Conservation (phyloP, 768 basidiomycete genomes). For the Suillus americanus region DNA sequence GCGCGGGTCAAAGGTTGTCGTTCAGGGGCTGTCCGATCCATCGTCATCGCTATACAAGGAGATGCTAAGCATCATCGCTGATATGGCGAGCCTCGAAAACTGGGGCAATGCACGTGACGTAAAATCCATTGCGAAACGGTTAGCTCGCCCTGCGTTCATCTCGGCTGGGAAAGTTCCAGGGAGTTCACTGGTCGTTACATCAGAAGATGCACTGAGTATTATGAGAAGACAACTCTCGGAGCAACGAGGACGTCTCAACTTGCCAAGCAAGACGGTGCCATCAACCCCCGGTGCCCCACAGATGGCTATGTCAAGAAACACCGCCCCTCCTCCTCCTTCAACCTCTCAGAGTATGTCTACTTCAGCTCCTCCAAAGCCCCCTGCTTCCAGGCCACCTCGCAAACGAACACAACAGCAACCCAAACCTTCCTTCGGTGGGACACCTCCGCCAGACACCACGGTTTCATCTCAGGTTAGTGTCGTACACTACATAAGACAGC, state of each 20-base stretch:
- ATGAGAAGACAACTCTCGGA: slow-evolving; percentile 23
- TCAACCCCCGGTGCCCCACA: slow-evolving; percentile 12
- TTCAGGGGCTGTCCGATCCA: slow-evolving; percentile 36
- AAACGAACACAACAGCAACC: slow-evolving; percentile 2
- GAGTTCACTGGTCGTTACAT: slow-evolving; percentile 20
- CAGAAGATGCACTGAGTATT: slow-evolving; percentile 29
- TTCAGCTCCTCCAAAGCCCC: slow-evolving; percentile 13
- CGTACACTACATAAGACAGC: not conserved
- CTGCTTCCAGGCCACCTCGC: slow-evolving; percentile 11
- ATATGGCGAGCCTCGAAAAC: slow-evolving; percentile 45
- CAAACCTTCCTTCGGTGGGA: slow-evolving; percentile 1
- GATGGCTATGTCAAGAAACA: slow-evolving; percentile 18
- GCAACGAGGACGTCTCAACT: slow-evolving; percentile 22
- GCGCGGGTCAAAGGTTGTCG: slow-evolving; percentile 38
- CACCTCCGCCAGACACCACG: not conserved
- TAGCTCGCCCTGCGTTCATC: slow-evolving; percentile 43
- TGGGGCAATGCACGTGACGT: slow-evolving; percentile 77
- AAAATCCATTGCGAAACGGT: slow-evolving; percentile 48
- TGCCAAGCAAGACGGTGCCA: slow-evolving; percentile 17
- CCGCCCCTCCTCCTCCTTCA: slow-evolving; percentile 23
- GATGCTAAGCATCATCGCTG: slow-evolving; percentile 38
- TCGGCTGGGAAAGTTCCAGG: slow-evolving; percentile 17
- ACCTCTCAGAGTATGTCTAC: slow-evolving; percentile 20
- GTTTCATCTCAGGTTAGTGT: not conserved
- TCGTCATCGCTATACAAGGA: slow-evolving; percentile 29